Evolutionary conservation across 805 yeast species (phyloP), one percentile per base, ranked within the genome.

Genomic region (Wickerhamomyces silvicola): DNA sequence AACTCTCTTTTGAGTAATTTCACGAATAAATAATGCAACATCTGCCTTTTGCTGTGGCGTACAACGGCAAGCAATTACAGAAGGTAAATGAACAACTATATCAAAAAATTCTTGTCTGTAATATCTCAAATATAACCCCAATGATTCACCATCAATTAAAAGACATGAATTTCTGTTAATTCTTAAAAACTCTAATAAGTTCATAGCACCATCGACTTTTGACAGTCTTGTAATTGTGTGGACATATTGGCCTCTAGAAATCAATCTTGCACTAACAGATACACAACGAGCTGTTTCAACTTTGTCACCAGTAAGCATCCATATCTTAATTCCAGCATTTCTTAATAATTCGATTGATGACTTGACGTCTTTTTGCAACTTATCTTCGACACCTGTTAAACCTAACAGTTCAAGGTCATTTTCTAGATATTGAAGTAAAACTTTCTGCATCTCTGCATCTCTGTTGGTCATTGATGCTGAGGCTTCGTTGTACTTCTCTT

Each of bases 281-380:
- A 92, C 97, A 69, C 98, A 92, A 38, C 87, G 76, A 1, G 98
- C 98, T 0, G 99, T 92, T 60, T 92, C 99, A 6, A 92, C 97
- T 56, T 92, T 92, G 57, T 92, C 99, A 45, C 99, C 99, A 0
- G 99, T 92, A 29, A 92, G 64, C 98, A 92, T 94, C 99, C 99
- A 92, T 31, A 92, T 92, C 49, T 88, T 88, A 35, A 94, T 76
- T 4, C 97, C 98, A 0, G 97, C 99, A 59, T 94, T 92, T 46
- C 98, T 72, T 44, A 92, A 66, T 22, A 88, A 67, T 62, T 92
- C 99, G 37, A 92, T 78, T 0, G 96, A 85, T 0, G 94, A 72
- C 58, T 90, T 90, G 30, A 94, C 96, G 54, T 90, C 87, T 36
- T 75, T 70, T 54, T 92, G 99, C 30, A 92, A 68, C 53, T 86